These are phyloP conservation scores for Cinchona pubescens DNA, from an alignment of 257 asterid genomes.

Conservation along the genomic window DNA sequence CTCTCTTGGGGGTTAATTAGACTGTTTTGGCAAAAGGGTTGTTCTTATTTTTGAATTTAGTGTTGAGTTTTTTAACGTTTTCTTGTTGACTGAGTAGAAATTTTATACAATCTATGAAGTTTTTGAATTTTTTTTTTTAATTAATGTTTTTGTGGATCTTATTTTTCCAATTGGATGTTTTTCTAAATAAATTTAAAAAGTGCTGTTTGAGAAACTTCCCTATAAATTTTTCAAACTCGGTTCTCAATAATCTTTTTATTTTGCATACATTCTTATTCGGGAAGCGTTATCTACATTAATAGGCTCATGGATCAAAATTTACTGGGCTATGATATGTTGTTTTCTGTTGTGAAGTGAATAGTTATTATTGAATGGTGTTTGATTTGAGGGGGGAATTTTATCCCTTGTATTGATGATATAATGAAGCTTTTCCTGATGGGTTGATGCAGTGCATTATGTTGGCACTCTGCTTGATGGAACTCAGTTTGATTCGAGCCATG, in stretches of 20 bases:
- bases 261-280: too few species aligned
- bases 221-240: too few species aligned
- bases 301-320: neutral
- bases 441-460: conserved; percentile 55
- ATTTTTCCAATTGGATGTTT: neutral
- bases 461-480: conserved; percentile 57
- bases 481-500: conserved; percentile 52
- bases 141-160: too few species aligned
- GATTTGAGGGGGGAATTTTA: too few species aligned
- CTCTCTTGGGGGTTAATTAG: neutral
- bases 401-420: neutral
- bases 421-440: neutral
- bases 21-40: neutral
- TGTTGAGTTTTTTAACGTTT: neutral
- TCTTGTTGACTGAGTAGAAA: neutral
- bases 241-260: too few species aligned
- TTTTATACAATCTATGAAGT: neutral
- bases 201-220: too few species aligned
- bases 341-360: neutral
- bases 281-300: neutral
- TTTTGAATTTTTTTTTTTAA: neutral
- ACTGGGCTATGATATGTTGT: neutral
- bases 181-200: too few species aligned
- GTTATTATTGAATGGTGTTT: neutral
- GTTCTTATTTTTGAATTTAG: neutral